phyloP scores from a whole-genome alignment of 768 basidiomycete species.

The Hirschioporus abietinus region DNA sequence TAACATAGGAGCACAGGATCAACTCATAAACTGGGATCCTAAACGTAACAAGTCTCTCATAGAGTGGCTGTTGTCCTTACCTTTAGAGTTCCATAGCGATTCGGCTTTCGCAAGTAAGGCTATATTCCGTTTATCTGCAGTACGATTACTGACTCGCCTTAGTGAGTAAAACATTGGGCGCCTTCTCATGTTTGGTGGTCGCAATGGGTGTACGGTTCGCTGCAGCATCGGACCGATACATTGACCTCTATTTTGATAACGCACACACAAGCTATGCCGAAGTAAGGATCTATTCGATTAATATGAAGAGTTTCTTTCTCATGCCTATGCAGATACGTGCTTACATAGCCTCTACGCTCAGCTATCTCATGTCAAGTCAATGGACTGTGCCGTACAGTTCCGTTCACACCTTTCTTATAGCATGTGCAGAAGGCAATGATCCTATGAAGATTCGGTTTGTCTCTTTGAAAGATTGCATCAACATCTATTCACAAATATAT shows the following conservation, averaged over 20 bases:
- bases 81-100: constrained; percentile 77
- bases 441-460: constrained; percentile 57
- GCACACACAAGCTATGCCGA: constrained; percentile 83
- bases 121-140: not conserved
- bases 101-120: constrained; percentile 81
- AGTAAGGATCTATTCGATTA: constrained; percentile 33
- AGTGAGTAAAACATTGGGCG: constrained; percentile 75
- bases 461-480: not conserved
- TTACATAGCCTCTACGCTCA: constrained; percentile 63
- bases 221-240: constrained; percentile 60
- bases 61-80: constrained; percentile 70
- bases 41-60: constrained; percentile 68
- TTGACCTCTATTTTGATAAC: constrained; percentile 67
- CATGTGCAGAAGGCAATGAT: constrained; percentile 47
- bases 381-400: constrained; percentile 69
- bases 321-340: constrained; percentile 51
- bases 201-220: constrained; percentile 62
- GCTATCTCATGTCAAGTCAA: constrained; percentile 48
- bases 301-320: constrained; percentile 5
- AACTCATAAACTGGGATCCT: constrained; percentile 69
- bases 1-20: constrained; percentile 16
- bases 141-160: constrained; percentile 8
- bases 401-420: constrained; percentile 45
- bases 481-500: constrained; percentile 6
- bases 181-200: constrained; percentile 64